phyloP scores from a whole-genome alignment of 2,329 filamentous ascomycete species.

The Xylariaceae sp. region DNA sequence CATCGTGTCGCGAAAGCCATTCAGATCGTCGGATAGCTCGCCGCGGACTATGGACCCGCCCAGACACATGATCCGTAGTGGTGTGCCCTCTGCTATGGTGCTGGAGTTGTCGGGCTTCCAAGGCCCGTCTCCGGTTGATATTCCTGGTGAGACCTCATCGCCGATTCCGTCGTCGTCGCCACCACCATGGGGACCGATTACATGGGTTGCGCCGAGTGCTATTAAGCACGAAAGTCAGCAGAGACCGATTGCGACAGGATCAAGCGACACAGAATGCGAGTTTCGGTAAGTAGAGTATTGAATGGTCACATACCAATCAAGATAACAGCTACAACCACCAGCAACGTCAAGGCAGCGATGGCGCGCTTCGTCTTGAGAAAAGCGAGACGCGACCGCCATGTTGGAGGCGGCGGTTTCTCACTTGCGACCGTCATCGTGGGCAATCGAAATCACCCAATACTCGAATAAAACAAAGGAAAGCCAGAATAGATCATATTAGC shows the following conservation, averaged over 20 bases:
- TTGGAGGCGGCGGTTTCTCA: slow-evolving; percentile 9
- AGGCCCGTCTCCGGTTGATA: slow-evolving; percentile 1
- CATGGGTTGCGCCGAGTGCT: slow-evolving; percentile 25
- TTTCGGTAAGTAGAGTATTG: too few relatives aligned
- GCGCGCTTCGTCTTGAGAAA: slow-evolving; percentile 24
- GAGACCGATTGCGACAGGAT: not conserved
- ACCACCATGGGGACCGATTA: slow-evolving; percentile 13
- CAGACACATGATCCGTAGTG: slow-evolving; percentile 31
- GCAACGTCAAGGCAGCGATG: slow-evolving; percentile 17
- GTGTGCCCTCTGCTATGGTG: slow-evolving; percentile 25
- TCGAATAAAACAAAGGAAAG: too few relatives aligned
- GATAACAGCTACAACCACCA: slow-evolving; percentile 20
- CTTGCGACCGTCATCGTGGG: slow-evolving; percentile 4
- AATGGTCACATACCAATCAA: slow-evolving; percentile 19
- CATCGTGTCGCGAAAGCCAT: slow-evolving; percentile 29
- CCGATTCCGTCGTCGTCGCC: not conserved
- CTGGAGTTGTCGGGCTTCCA: slow-evolving; percentile 27
- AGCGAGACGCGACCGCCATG: slow-evolving; percentile 17
- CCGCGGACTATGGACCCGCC: slow-evolving; percentile 31
- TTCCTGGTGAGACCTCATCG: slow-evolving; percentile 6
- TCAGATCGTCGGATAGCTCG: slow-evolving; percentile 23
- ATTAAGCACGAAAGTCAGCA: slow-evolving; percentile 1
- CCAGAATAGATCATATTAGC: too few relatives aligned
- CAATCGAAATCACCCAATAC: not conserved
- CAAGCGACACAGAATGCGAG: too few relatives aligned